A percentile compares a stretch with the other conserved stretches of the same genome.
Conservation (phyloP, 2,329 filamentous ascomycete species). For the Xylariaceae sp. region DNA sequence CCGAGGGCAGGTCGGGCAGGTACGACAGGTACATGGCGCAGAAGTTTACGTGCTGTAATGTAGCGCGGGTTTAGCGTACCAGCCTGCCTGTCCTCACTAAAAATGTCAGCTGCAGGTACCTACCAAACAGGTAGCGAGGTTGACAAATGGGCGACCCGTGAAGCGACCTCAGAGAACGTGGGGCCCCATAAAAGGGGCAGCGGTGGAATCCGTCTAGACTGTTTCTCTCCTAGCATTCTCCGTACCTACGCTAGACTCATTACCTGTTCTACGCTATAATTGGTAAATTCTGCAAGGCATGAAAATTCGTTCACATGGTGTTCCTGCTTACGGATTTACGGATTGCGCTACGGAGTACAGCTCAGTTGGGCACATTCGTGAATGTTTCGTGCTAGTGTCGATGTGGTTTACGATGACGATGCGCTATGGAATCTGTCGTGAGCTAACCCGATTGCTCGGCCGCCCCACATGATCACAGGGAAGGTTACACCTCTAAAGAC, state of each 20-base stretch:
- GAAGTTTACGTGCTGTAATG: too few relatives aligned
- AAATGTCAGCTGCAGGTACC: neutral
- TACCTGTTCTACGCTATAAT: neutral
- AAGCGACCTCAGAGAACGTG: neutral
- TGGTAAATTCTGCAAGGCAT: neutral
- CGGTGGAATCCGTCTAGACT: neutral
- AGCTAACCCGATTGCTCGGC: neutral
- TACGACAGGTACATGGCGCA: too few relatives aligned
- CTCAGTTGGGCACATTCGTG: too few relatives aligned
- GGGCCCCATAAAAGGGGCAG: slow-evolving; percentile 16
- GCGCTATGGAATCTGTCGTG: too few relatives aligned
- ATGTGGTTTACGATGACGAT: too few relatives aligned
- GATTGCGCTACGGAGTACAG: too few relatives aligned
- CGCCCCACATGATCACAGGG: neutral
- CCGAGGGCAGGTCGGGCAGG: too few relatives aligned
- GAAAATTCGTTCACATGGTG: neutral
- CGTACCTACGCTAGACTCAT: neutral
- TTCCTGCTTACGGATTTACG: too few relatives aligned
- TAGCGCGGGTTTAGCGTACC: neutral
- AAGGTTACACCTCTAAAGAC: too few relatives aligned
- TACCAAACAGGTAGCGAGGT: neutral
- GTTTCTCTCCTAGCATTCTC: neutral
- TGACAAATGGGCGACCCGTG: neutral
- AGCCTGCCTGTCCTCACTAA: neutral
- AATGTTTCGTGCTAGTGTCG: too few relatives aligned